Conservation (phyloP, 2,329 filamentous ascomycete genomes). For the Epichloe sylvatica region DNA sequence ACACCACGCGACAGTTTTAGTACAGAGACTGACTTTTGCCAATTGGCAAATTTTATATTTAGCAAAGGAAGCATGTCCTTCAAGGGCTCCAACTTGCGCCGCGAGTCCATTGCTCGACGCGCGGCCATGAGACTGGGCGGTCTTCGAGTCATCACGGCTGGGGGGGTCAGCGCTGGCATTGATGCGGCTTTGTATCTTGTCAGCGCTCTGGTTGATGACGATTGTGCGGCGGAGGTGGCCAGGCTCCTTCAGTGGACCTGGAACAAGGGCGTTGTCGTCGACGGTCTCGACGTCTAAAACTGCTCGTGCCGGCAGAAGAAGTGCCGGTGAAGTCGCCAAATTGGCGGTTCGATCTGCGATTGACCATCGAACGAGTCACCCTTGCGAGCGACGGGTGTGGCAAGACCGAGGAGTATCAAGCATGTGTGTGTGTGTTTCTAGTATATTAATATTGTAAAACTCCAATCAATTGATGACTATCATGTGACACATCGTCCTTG, state of each 20-base stretch:
- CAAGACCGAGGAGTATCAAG: not conserved
- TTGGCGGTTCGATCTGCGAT: not conserved
- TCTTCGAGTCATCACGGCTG: conserved; percentile 63
- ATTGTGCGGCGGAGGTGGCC: conserved; percentile 61
- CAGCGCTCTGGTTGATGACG: conserved; percentile 66
- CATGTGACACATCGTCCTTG: not conserved
- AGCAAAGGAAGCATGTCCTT: conserved; percentile 77
- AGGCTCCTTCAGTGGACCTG: conserved; percentile 68
- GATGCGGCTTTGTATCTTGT: conserved; percentile 78
- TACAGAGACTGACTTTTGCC: not conserved
- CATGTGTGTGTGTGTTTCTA: conserved; percentile 2
- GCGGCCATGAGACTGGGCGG: conserved; percentile 59
- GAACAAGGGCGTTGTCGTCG: conserved; percentile 73
- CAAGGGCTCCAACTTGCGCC: conserved; percentile 58
- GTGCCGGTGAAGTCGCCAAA: conserved; percentile 6
- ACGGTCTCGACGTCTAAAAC: conserved; percentile 65
- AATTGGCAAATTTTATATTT: not conserved
- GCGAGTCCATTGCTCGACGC: conserved; percentile 69
- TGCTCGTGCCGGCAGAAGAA: conserved; percentile 13
- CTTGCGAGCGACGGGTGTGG: conserved; percentile 1
- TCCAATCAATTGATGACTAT: conserved; percentile 2
- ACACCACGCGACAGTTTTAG: not conserved
- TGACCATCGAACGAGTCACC: not conserved
- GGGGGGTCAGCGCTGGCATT: conserved; percentile 73
- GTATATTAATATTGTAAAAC: conserved; percentile 2